Base-by-base conservation (phyloP, 192 early-diverging fungal species). In the Rhizophagus prolifer region DNA sequence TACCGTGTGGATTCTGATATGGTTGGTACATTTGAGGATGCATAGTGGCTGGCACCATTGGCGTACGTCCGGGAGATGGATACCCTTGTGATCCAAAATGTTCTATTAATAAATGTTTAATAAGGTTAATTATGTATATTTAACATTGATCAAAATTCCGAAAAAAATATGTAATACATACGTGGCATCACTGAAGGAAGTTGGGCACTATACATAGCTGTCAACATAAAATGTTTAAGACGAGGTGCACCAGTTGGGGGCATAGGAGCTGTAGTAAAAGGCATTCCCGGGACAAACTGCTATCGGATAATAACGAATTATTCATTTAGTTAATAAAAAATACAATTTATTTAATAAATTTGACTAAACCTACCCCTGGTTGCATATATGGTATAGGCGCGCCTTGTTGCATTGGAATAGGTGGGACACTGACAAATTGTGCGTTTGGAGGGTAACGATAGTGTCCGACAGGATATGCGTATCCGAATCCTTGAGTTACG, bases 1-100 rank as follows among this genome's bases (percentile, higher is more conserved):
- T 81, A 86, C 85, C 83, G 77, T 84, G 86, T 59, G 80, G 79
- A 7, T 71, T 65, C 30, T 83, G 83, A 70, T 86, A 84, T 58
- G 85, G 86, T 61, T 79, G 84, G 78, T 87, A 89, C 44, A 89
- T 80, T 64, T 81, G 86, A 16, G 85, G 82, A 66, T 81, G 86
- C 70, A 86, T 86, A 10, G 86, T 86, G 19, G 83, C 74, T 0
- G 88, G 85, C 16, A 86, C 80, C 82, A 89, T 89, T 6, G 81
- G 81, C 13, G 85, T 76, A 38, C 88, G 78, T 30, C 81, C 80
- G 25, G 88, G 85, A 12, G 84, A 85, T 58, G 84, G 80, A 71
- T 83, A 87, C 16, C 86, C 86, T 81, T 86, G 86, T 30, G 85
- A 80, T 21, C 81, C 67, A 70, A 84, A 84, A 79, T 75, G 86